Percentiles rank a stretch among this genome's conserved stretches.
phyloP scores from a whole-genome alignment of 2,329 filamentous ascomycete genomes.

The Boeremia exigua region DNA sequence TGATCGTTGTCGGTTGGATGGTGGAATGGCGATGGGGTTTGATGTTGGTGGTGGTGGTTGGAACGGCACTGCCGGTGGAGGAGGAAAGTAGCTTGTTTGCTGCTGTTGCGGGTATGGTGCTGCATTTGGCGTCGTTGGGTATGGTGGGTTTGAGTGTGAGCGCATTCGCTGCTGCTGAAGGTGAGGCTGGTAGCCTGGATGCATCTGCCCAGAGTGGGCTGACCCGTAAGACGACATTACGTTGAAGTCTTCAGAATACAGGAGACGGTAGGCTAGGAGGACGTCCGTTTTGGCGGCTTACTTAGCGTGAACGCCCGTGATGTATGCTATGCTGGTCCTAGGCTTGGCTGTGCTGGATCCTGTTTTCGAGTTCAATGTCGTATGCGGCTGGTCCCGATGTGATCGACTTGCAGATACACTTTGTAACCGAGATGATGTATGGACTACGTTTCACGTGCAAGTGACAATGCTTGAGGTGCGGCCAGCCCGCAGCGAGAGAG shows the following conservation, averaged over 20 bases:
- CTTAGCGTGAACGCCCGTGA: neutral
- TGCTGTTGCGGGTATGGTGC: slow-evolving; percentile 13
- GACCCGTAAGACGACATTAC: slow-evolving; percentile 35
- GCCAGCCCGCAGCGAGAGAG: neutral
- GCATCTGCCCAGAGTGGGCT: slow-evolving; percentile 22
- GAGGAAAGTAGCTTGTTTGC: slow-evolving; percentile 15
- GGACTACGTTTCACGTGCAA: neutral
- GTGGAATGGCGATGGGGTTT: slow-evolving; percentile 8
- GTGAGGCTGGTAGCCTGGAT: slow-evolving; percentile 19
- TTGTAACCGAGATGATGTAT: neutral
- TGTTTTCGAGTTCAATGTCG: slow-evolving; percentile 15
- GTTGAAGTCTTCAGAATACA: slow-evolving; percentile 13
- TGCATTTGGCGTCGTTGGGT: slow-evolving; percentile 20
- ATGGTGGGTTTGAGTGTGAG: slow-evolving; percentile 21
- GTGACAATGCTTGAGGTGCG: neutral
- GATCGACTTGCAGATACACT: slow-evolving; percentile 7
- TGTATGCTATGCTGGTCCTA: slow-evolving; percentile 7
- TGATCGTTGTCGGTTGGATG: neutral
- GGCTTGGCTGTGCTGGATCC: slow-evolving; percentile 12
- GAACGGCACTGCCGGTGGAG: slow-evolving; percentile 7
- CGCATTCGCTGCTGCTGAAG: slow-evolving; percentile 13
- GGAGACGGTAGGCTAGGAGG: slow-evolving; percentile 10
- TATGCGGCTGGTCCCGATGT: slow-evolving; percentile 16
- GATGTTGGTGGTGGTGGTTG: slow-evolving; percentile 5
- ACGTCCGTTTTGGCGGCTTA: slow-evolving; percentile 8